A percentile compares a stretch with the other conserved stretches of the same genome.
phyloP scores from a whole-genome alignment of 2,329 filamentous ascomycete species.

The Didymella keratinophila region DNA sequence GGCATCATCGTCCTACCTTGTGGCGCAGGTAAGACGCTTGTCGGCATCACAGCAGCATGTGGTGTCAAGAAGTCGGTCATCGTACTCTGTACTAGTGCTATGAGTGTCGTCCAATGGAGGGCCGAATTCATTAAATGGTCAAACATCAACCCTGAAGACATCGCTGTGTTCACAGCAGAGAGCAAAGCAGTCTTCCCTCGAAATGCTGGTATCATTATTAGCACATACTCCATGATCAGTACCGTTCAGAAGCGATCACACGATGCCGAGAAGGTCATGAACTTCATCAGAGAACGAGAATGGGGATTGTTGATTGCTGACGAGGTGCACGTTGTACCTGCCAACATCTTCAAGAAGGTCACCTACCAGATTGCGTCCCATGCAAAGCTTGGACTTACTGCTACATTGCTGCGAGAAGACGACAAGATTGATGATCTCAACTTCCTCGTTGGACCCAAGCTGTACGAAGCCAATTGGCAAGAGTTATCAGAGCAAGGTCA shows the following conservation, averaged over 20 bases:
- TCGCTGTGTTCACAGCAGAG: constrained; percentile 93
- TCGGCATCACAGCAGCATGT: constrained; percentile 97
- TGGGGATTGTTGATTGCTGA: constrained; percentile 98
- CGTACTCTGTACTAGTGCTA: constrained; percentile 93
- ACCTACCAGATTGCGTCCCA: constrained; percentile 93
- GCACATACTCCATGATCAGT: constrained; percentile 99
- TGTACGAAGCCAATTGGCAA: constrained; percentile 99
- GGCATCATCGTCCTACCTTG: constrained; percentile 97
- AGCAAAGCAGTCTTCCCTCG: constrained; percentile 86
- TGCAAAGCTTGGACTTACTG: constrained; percentile 92
- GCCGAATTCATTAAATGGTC: constrained; percentile 98
- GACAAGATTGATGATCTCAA: constrained; percentile 98
- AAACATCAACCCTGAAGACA: constrained; percentile 93
- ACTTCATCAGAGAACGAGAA: constrained; percentile 85
- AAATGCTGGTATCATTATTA: constrained; percentile 94
- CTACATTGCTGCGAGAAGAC: constrained; percentile 92
- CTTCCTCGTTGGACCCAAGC: constrained; percentile 94
- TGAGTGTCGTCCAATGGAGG: constrained; percentile 97
- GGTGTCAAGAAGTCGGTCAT: constrained; percentile 97
- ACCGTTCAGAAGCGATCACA: constrained; percentile 86
- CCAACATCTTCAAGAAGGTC: constrained; percentile 94
- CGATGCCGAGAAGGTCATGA: constrained; percentile 97
- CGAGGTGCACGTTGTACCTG: constrained; percentile 97
- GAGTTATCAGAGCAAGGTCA: constrained; percentile 96
- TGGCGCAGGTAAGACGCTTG: constrained; percentile 94